phyloP scores from a whole-genome alignment of 352 stramenopile species.

The Thalassiosira ordinaria region DNA sequence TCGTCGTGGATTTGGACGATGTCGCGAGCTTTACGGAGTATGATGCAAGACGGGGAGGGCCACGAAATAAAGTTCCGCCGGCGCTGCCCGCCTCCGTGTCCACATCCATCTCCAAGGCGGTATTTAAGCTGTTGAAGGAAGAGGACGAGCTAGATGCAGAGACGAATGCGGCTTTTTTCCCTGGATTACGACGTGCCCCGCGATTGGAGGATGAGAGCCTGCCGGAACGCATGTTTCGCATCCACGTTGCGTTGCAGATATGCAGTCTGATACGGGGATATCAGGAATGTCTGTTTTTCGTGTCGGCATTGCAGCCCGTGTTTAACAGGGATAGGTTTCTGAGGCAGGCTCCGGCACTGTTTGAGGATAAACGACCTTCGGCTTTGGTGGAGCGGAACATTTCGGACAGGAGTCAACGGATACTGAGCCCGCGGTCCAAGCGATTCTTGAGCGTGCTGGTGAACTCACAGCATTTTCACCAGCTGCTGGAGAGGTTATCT shows the following conservation, averaged over 20 bases:
- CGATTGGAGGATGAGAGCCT: slow-evolving; percentile 80
- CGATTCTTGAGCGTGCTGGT: slow-evolving; percentile 82
- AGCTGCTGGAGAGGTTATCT: slow-evolving; percentile 76
- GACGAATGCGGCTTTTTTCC: slow-evolving; percentile 55
- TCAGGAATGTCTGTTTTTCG: slow-evolving; percentile 82
- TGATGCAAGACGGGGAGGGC: slow-evolving; percentile 55
- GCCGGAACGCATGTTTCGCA: slow-evolving; percentile 80
- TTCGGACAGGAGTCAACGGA: slow-evolving; percentile 45
- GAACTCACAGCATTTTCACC: slow-evolving; percentile 85
- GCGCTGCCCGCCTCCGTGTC: slow-evolving; percentile 79
- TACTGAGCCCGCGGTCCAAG: slow-evolving; percentile 76
- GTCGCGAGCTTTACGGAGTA: slow-evolving; percentile 66
- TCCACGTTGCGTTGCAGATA: slow-evolving; percentile 83
- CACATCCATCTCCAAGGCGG: slow-evolving; percentile 77
- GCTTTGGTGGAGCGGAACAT: slow-evolving; percentile 39
- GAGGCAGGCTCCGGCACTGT: slow-evolving; percentile 76
- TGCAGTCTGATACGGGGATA: slow-evolving; percentile 80
- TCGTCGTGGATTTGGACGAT: slow-evolving; percentile 84
- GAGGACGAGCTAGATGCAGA: slow-evolving; percentile 80
- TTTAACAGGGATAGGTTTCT: slow-evolving; percentile 86
- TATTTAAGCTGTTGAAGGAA: slow-evolving; percentile 74
- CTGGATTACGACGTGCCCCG: slow-evolving; percentile 57
- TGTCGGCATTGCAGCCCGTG: slow-evolving; percentile 73
- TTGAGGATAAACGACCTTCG: slow-evolving; percentile 70
- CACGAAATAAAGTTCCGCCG: slow-evolving; percentile 66